Base-by-base conservation (phyloP, 108 stramenopile genomes). In the Cylindrotheca fusiformis region DNA sequence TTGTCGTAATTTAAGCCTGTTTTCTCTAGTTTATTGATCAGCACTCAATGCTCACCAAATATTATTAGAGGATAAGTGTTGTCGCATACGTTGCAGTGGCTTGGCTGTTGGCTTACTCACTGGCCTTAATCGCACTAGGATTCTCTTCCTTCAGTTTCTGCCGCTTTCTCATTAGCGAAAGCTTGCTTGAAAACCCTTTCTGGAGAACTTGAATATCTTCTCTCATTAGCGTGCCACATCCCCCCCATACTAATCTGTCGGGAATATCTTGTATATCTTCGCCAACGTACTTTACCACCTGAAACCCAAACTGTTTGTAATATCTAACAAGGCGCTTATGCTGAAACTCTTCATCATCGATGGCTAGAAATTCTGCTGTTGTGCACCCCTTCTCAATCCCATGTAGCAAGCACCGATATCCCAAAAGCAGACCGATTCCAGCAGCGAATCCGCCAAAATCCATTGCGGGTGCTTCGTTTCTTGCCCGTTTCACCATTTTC, bases 241-340 rank as follows among this genome's bases (percentile, higher is more conserved):
- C 92, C 24, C 92, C 92, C 92, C 92, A 93, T 17, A 93, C 85
- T 57, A 93, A 48, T 29, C 92, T 68, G 80, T 88, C 92, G 8
- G 88, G 88, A 24, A 93, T 83, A 67, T 87, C 77, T 20, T 57
- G 45, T 47, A 90, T 48, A 29, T 87, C 88, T 31, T 93, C 92
- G 8, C 92, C 92, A 2, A 93, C 88, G 69, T 93, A 93, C 48
- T 83, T 72, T 27, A 90, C 74, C 18, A 82, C 68, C 24, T 85
- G 59, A 61, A 93, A 86, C 4, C 92, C 92, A 20, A 81, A 69
- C n/a, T 65, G 65, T 48, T 60, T 70, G 55, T 87, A 93, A 53
- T 82, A 86, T 33, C 81, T 77, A 3, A 93, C 83, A 47, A 93
- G 68, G 26, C 87, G 59, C 45, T 75, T 84, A 64, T 93, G 92